Percentiles rank a stretch among this genome's conserved stretches.
phyloP scores from a whole-genome alignment of 768 basidiomycete genomes.

The Termitomyces sp. region DNA sequence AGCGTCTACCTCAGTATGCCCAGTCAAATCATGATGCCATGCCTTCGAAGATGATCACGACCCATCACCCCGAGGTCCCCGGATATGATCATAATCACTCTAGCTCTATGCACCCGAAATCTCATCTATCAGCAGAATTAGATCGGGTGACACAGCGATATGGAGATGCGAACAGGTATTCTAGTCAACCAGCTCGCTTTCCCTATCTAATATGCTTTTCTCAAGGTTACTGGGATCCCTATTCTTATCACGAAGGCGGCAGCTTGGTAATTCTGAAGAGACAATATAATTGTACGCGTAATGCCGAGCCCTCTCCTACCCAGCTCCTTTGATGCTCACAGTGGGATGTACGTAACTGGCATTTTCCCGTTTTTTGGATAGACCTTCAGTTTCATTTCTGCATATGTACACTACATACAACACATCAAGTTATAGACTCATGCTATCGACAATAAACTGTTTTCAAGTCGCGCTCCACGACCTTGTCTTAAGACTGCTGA shows the following conservation, averaged over 20 bases:
- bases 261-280: constrained; percentile 17
- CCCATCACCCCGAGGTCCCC: constrained; percentile 1
- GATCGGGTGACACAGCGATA: constrained; percentile 52
- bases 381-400: constrained; percentile 1
- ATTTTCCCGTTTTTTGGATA: background rate
- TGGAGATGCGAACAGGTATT: constrained; percentile 57
- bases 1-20: background rate
- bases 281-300: background rate
- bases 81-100: background rate
- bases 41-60: background rate
- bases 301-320: background rate
- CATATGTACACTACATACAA: constrained; percentile 10
- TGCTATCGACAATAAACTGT: background rate
- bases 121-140: constrained; percentile 21
- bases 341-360: background rate
- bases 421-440: background rate
- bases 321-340: background rate
- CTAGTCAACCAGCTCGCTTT: background rate
- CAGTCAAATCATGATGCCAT: background rate
- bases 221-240: constrained; percentile 56
- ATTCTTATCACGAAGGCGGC: constrained; percentile 55
- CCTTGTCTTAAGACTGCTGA: background rate
- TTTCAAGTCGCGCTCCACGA: background rate
- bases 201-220: background rate
- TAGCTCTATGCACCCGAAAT: background rate